Conservation (phyloP, 2,329 filamentous ascomycete species). For the Biscogniauxia sp. region DNA sequence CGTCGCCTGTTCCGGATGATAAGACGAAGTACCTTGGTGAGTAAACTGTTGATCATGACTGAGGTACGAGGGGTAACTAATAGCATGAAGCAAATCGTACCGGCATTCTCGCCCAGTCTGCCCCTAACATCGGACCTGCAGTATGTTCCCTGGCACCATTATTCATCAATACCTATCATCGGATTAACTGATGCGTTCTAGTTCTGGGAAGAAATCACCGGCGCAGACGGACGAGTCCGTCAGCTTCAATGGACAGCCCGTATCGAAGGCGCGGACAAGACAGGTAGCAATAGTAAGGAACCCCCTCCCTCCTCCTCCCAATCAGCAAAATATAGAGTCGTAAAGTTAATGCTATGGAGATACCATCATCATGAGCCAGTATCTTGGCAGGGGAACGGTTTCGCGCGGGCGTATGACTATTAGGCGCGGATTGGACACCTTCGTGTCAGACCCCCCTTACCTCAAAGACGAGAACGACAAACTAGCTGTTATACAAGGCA, state of each 20-base stretch:
- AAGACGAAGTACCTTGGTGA: constrained; percentile 43
- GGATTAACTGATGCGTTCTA: constrained; percentile 15
- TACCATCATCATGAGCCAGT: constrained; percentile 55
- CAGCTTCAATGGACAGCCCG: constrained; percentile 66
- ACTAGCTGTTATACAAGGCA: constrained; percentile 58
- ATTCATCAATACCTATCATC: background rate
- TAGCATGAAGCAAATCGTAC: constrained; percentile 29
- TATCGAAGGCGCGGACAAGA: constrained; percentile 50
- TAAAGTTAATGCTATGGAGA: constrained; percentile 24
- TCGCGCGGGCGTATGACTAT: constrained; percentile 64
- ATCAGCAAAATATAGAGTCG: background rate
- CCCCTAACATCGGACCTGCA: constrained; percentile 62
- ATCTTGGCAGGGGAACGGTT: constrained; percentile 62
- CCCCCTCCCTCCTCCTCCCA: background rate
- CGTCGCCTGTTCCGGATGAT: constrained; percentile 45
- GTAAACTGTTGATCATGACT: constrained; percentile 11
- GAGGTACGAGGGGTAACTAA: constrained; percentile 8
- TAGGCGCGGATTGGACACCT: constrained; percentile 53
- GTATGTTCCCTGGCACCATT: constrained; percentile 26
- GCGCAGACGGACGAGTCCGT: constrained; percentile 56
- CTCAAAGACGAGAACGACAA: constrained; percentile 57
- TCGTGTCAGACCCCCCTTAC: constrained; percentile 59
- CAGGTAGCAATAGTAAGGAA: constrained; percentile 32
- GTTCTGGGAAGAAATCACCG: constrained; percentile 56
- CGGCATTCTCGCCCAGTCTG: constrained; percentile 62